Percentiles rank a stretch among this genome's conserved stretches.
These are phyloP conservation scores for Bruguiera hainesii DNA, from an alignment of 441 rosid genomes.

Conservation along the genomic window DNA sequence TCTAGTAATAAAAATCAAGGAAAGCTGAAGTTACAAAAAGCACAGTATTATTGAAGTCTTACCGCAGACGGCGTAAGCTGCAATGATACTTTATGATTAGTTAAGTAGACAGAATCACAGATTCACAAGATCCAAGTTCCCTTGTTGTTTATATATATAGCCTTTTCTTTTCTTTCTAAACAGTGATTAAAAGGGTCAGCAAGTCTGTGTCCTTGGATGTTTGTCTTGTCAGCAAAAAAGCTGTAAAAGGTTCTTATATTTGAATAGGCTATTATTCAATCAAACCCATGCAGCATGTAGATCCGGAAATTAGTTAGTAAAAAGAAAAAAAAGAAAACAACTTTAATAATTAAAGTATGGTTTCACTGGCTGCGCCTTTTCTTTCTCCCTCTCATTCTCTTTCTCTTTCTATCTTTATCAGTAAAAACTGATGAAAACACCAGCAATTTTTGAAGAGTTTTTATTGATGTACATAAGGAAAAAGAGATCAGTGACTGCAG, in stretches of 20 bases:
- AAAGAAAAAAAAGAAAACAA: not conserved
- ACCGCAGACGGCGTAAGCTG: not conserved
- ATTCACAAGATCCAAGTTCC: slow-evolving; percentile 29
- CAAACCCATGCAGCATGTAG: slow-evolving; percentile 24
- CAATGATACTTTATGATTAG: slow-evolving; percentile 14
- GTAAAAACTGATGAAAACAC: not conserved
- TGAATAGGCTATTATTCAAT: slow-evolving; percentile 12
- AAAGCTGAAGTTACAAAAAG: not conserved
- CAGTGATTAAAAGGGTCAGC: slow-evolving; percentile 24
- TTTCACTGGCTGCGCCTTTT: slow-evolving; percentile 4
- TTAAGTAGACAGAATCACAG: slow-evolving; percentile 6
- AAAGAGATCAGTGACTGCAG: slow-evolving; percentile 26
- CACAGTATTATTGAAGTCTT: not conserved
- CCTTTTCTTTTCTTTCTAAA: slow-evolving; percentile 16
- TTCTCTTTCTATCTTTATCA: not conserved
- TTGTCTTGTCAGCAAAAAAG: slow-evolving; percentile 46
- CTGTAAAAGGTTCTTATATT: slow-evolving; percentile 30
- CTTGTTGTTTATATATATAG: slow-evolving; percentile 12
- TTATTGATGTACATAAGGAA: slow-evolving; percentile 8
- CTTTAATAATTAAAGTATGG: slow-evolving; percentile 17
- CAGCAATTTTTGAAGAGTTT: not conserved
- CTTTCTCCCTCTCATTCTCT: slow-evolving; percentile 4
- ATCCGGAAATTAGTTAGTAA: slow-evolving; percentile 23
- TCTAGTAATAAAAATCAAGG: not conserved
- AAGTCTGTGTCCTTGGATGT: slow-evolving; percentile 41